Base-by-base conservation (phyloP, 1,139 yeast species). In the Yamadazyma kanchanaburiensis region DNA sequence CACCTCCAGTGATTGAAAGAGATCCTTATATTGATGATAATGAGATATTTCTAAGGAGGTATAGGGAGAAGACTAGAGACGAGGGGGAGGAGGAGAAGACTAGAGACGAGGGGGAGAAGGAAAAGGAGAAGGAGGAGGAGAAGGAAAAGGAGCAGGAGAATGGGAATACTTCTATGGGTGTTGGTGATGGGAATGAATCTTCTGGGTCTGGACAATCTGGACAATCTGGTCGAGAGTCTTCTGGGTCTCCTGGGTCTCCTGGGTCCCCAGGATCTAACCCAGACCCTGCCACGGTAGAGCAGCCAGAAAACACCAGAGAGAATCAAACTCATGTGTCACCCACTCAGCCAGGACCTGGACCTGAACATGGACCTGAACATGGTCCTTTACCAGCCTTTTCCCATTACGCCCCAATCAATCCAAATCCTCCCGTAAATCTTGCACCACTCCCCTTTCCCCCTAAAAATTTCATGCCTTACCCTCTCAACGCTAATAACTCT, bases 361-460 rank as follows among this genome's bases (percentile, higher is more conserved):
- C n/a, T n/a, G n/a, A n/a, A n/a, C n/a, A n/a, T n/a, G n/a, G n/a
- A n/a, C n/a, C n/a, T n/a, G n/a, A n/a, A n/a, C n/a, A n/a, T n/a
- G n/a, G n/a, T n/a, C n/a, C n/a, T n/a, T n/a, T n/a, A n/a, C n/a
- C n/a, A n/a, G n/a, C n/a, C n/a, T n/a, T n/a, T n/a, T n/a, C n/a
- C n/a, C n/a, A n/a, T n/a, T 6, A 11, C 14, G 15, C 15, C 16
- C 20, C 7, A 5, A 6, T 4, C 21, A 5, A 15, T 21, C 15
- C 29, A 15, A 24, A 24, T 6, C n/a, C n/a, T n/a, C 53, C 46
- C 33, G 44, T 54, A 8, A 46, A 52, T 27, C 52, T 65, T n/a
- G 70, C 73, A 3, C 74, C 74, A 6, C 50, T 68, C 23, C 73
- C 74, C 6, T 67, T 68, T 35, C 74, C 74, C 5, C 74, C 74